phyloP scores from a whole-genome alignment of 148 eudicot genomes.

The Rhododendron griersonianum region DNA sequence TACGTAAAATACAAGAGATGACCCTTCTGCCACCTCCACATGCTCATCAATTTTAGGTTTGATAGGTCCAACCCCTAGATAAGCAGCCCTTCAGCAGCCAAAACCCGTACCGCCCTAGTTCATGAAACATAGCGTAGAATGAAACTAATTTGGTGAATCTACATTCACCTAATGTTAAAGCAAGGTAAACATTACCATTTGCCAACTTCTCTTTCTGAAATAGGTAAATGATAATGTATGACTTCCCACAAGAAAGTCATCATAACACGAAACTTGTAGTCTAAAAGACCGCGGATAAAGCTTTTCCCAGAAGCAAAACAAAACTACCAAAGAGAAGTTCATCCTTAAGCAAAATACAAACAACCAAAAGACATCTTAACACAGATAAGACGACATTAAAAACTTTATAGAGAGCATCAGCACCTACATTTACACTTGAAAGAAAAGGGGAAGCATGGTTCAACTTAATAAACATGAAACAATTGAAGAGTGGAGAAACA shows the following conservation, averaged over 20 bases:
- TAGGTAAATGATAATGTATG: neutral
- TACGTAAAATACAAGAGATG: neutral
- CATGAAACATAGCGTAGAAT: neutral
- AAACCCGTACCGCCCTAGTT: neutral
- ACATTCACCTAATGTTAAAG: neutral
- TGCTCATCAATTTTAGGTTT: neutral
- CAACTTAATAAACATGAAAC: neutral
- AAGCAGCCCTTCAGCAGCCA: neutral
- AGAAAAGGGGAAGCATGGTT: neutral
- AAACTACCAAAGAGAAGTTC: neutral
- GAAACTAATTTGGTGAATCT: neutral
- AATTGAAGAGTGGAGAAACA: neutral
- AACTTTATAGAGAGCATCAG: neutral
- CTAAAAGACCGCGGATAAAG: neutral
- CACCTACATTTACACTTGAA: neutral
- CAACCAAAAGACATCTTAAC: neutral
- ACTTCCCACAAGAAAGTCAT: neutral
- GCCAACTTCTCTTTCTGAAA: neutral
- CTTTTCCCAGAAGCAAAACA: neutral
- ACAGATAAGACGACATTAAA: neutral
- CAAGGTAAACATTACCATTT: neutral
- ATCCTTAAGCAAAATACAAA: neutral
- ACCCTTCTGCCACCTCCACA: neutral
- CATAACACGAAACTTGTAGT: neutral
- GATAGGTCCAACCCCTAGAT: neutral